Evolutionary conservation across 2,329 filamentous ascomycete species (phyloP).

Genomic region (Thielaviopsis euricoi): DNA sequence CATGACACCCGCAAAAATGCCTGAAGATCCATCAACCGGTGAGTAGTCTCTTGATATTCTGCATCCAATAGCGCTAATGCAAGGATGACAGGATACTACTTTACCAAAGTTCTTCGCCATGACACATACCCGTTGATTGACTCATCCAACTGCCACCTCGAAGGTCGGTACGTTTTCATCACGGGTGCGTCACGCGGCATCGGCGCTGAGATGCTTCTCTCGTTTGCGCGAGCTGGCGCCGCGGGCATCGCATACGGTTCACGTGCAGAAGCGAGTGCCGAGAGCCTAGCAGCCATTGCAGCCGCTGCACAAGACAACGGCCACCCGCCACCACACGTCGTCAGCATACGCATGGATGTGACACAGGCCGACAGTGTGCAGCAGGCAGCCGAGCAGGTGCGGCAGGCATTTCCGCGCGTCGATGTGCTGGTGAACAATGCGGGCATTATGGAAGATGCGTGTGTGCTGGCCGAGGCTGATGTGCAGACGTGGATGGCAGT

Average conservation of each 20-base stretch:
- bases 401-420: constrained; percentile 19
- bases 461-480: constrained; percentile 22
- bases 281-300: constrained; percentile 15
- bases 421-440: constrained; percentile 30
- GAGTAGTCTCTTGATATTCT: not conserved
- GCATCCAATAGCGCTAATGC: not conserved
- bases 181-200: constrained; percentile 39
- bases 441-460: constrained; percentile 23
- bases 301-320: constrained; percentile 20
- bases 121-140: constrained; percentile 39
- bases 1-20: not conserved
- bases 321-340: constrained; percentile 21
- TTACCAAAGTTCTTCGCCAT: constrained; percentile 21
- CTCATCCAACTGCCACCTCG: constrained; percentile 22
- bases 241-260: constrained; percentile 31
- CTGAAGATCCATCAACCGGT: constrained; percentile 4
- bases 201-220: constrained; percentile 34
- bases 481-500: constrained; percentile 28
- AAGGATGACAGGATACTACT: constrained; percentile 12
- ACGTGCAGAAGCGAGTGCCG: too few relatives aligned
- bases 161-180: constrained; percentile 28
- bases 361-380: constrained; percentile 19
- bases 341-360: constrained; percentile 25
- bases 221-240: constrained; percentile 37
- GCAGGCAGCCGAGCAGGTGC: constrained; percentile 16